Base-by-base conservation (phyloP, 106 monocot genomes). In the Narthecium ossifragum region DNA sequence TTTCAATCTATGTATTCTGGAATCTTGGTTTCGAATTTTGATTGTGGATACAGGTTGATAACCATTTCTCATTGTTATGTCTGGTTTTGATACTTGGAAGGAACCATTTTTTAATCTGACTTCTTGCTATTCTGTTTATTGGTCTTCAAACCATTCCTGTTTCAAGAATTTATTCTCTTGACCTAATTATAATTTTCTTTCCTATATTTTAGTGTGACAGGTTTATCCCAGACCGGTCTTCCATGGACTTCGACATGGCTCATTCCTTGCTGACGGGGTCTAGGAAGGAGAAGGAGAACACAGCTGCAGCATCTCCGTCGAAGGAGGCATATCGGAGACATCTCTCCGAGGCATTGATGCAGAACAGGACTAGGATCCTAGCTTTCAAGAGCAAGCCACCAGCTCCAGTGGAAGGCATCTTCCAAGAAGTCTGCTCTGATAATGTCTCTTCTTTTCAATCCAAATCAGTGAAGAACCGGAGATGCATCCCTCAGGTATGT, bases 181-280 rank as follows among this genome's bases (percentile, higher is more conserved):
- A 37, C 11, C 11, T 37, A 11, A 37, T 6, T 37, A 11, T 5
- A 59, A 55, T 49, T 56, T 29, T 47, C 31, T 15, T 0, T 23
- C 14, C 9, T 18, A 41, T 24, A 37, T 60, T 48, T 34, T 46
- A 63, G 65, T 40, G 48, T 14, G 68, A 75, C 30, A 68, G 75
- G 40, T 75, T 75, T 50, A 69, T 75, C 12, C 75, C 75, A 1
- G 26, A 69, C 34, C 26, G 75, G 36, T 68, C 75, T 4, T 56
- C 69, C 10, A 70, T 70, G 63, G 75, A 64, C 39, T 59, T 76
- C 12, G 75, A 76, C 43, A 30, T 64, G 29, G 75, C 75, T 12
- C 51, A 23, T 31, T 76, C 28, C 23, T 11, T 64, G 31, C 34
- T 76, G 43, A 52, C 58, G 4, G 56, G 64, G 33, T 22, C 51